Conservation (phyloP, 176 grass and related monocot species). For the Carex cristatella region DNA sequence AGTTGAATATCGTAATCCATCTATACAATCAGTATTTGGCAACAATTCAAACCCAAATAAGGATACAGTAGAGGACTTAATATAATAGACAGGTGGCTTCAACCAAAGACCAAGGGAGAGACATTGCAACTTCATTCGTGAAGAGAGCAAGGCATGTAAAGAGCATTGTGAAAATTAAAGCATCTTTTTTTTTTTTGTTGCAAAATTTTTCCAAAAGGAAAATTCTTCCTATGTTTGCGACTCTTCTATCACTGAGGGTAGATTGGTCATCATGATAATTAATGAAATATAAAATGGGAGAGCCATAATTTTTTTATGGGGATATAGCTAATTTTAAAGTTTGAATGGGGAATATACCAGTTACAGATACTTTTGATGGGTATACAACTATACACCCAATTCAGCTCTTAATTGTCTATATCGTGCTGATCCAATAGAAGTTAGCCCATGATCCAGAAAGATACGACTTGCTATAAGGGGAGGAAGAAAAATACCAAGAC, state of each 20-base stretch:
- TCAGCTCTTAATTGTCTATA: neutral
- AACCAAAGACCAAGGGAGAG: neutral
- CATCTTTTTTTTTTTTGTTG: too few relatives aligned
- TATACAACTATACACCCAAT: too few relatives aligned
- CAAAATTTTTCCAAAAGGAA: too few relatives aligned
- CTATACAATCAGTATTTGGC: neutral
- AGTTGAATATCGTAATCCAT: neutral
- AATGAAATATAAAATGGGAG: neutral
- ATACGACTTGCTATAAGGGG: neutral
- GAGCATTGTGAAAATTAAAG: neutral
- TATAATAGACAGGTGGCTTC: neutral
- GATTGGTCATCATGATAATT: neutral
- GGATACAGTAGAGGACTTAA: neutral
- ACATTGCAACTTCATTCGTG: neutral
- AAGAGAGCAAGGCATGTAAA: neutral
- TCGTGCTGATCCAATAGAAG: neutral
- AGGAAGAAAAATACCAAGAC: slow-evolving; percentile 26
- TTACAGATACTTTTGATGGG: too few relatives aligned
- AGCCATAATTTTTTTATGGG: too few relatives aligned
- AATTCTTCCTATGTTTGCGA: too few relatives aligned
- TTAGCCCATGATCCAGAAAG: neutral
- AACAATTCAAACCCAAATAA: neutral
- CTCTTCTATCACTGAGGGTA: neutral
- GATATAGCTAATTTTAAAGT: too few relatives aligned
- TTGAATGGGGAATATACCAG: too few relatives aligned